Base-by-base conservation (phyloP, 805 yeast genomes). In the Candida incommunis region DNA sequence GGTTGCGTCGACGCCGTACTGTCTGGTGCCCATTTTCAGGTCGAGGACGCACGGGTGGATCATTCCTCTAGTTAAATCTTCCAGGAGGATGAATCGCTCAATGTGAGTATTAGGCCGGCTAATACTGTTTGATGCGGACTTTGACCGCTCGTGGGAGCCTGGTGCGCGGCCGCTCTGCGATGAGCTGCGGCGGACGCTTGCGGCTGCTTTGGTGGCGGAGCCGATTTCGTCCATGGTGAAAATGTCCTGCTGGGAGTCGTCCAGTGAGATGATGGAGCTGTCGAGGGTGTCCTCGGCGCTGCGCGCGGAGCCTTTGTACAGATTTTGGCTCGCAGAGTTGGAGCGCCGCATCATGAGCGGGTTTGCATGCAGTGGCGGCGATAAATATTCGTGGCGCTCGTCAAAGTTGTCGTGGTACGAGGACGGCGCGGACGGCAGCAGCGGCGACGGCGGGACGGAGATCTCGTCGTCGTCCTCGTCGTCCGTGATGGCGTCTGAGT, bases 11-110 rank as follows among this genome's bases (percentile, higher is more conserved):
- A 90, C 81, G 7, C 99, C 98, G 56, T 92, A 92, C 63, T 92
- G 99, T 47, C 99, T 71, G 0, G 99, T 90, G 0, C 99, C 99
- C 97, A 92, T 92, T 59, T 92, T 92, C 54, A 92, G 68, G 63
- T 92, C 99, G 43, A 92, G 66, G 0, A 90, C 97, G 59, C 96
- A 88, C 0, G 98, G 96, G 51, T 74, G 74, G 24, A 64, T 67
- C 78, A 90, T 77, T 22, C 85, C 84, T 45, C 79, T 72, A 0
- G 97, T 92, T 42, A 92, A 65, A 64, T 92, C 99, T 58, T 94
- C 98, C 43, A 92, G 67, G 7, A 92, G 63, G 31, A 92, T 80
- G 59, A 87, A 92, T 50, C 94, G 69, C 63, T 84, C 94, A 34
- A 82, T 76, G 45, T 80, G 65, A 0, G 82, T 75, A 48, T 54